Percentiles rank a stretch among this genome's conserved stretches.
These are phyloP conservation scores for Monilinia polystroma DNA, from an alignment of 2,329 filamentous ascomycete species.

Conservation along the genomic window DNA sequence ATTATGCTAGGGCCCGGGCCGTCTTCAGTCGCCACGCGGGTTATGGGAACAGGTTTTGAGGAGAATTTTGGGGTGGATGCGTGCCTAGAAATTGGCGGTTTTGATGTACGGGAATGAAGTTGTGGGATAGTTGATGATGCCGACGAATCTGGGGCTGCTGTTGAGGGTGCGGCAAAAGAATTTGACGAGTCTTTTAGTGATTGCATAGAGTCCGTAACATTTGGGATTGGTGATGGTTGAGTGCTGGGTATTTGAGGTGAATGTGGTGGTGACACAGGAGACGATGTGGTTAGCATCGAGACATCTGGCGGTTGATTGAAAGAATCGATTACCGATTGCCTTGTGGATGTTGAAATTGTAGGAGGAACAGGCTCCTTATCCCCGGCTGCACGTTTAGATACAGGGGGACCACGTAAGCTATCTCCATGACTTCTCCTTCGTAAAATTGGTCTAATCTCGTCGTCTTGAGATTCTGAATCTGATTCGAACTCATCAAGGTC, in stretches of 20 bases:
- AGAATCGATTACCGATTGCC: constrained; percentile 8
- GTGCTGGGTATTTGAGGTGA: constrained; percentile 16
- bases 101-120: constrained; percentile 56
- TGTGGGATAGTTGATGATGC: constrained; percentile 30
- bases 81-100: constrained; percentile 42
- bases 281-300: constrained; percentile 5
- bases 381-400: constrained; percentile 39
- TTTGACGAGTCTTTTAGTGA: constrained; percentile 68
- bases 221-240: constrained; percentile 28
- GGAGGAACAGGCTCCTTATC: constrained; percentile 36
- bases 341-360: constrained; percentile 27
- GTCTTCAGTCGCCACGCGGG: constrained; percentile 58
- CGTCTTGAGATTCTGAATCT: constrained; percentile 30
- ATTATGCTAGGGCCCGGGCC: constrained; percentile 69
- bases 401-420: constrained; percentile 38
- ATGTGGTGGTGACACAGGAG: constrained; percentile 16
- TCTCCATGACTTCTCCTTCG: constrained; percentile 47
- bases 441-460: constrained; percentile 24
- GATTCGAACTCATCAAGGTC: constrained; percentile 44
- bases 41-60: constrained; percentile 29
- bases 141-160: neutral
- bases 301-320: neutral
- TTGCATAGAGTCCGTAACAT: constrained; percentile 28
- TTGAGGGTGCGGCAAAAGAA: constrained; percentile 66
- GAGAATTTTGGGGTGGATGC: constrained; percentile 39